phyloP scores from a whole-genome alignment of 148 eudicot species.

The Tetragonia tetragonoides region DNA sequence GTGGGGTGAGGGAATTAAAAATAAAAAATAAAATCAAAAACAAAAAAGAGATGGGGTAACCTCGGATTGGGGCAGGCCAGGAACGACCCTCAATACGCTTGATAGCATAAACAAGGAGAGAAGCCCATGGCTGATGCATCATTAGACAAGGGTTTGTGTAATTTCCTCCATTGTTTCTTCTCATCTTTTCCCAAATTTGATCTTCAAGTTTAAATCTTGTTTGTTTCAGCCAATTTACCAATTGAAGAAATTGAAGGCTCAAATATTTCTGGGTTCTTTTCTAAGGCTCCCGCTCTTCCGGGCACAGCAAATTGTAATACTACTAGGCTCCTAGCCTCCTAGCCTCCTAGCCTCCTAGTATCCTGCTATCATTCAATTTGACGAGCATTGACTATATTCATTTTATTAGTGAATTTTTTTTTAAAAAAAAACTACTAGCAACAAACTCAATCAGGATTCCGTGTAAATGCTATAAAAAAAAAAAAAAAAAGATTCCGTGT shows the following conservation, averaged over 20 bases:
- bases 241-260: no score
- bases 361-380: not conserved
- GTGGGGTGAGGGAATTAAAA: no score
- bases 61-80: constrained; percentile 91
- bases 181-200: constrained; percentile 25
- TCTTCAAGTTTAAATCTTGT: not conserved
- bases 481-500: no score
- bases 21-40: not conserved
- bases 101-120: constrained; percentile 79
- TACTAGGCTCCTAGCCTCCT: no score
- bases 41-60: constrained; percentile 22
- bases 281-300: not conserved
- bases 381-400: not conserved
- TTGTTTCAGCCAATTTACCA: not conserved
- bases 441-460: no score
- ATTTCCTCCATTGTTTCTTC: constrained; percentile 42
- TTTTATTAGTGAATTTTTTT: no score
- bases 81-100: constrained; percentile 97
- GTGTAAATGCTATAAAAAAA: no score
- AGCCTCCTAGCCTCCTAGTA: no score
- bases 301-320: no score
- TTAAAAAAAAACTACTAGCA: no score
- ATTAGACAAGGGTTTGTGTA: constrained; percentile 76
- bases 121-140: constrained; percentile 99
- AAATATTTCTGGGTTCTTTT: not conserved